Base-by-base conservation (phyloP, 139 green algal genomes). In the Tetradesmus lagerheimii region DNA sequence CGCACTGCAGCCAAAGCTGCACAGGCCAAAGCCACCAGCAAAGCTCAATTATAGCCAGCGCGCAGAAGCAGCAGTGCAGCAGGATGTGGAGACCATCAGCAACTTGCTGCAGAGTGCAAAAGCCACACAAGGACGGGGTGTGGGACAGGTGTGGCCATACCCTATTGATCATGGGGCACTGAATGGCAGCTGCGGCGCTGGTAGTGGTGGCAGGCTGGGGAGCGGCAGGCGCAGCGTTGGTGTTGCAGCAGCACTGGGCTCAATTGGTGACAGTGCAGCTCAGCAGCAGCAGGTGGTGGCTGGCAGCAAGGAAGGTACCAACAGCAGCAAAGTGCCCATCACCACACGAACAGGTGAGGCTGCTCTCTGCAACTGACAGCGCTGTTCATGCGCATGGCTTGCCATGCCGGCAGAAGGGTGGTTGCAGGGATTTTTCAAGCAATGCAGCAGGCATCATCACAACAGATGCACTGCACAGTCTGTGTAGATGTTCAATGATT, bases 71-170 rank as follows among this genome's bases (percentile, higher is more conserved):
- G 89, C 88, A 14, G 45, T 95, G 27, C 93, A 94, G 83, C n/a
- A 57, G 0, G 92, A 95, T 82, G 91, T 97, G 15, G 92, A 95
- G 66, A 66, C 92, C 86, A 95, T 97, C 82, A 91, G 91, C 62
- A 75, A 92, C 41, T 90, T 96, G 90, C 83, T 97, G 47, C 91
- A 97, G 80, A 91, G 75, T 1, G 89, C 92, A 45, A 96, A 96
- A 83, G 62, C 84, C 1, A 83, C 79, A 4, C 86, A 85, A 11
- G 92, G 92, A 12, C 89, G 93, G 38, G 95, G 95, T 20, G 86
- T 93, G 78, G 95, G 93, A 0, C 92, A 95, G 53, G 94, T 92
- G 92, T 97, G 95, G 95, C 95, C 94, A 0, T 90, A 47, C 29
- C 93, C 93, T 1, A 34, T 91, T 3, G 62, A 89, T 83, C 20